phyloP scores from a whole-genome alignment of 257 asterid species.

The Solanum arcanum region DNA sequence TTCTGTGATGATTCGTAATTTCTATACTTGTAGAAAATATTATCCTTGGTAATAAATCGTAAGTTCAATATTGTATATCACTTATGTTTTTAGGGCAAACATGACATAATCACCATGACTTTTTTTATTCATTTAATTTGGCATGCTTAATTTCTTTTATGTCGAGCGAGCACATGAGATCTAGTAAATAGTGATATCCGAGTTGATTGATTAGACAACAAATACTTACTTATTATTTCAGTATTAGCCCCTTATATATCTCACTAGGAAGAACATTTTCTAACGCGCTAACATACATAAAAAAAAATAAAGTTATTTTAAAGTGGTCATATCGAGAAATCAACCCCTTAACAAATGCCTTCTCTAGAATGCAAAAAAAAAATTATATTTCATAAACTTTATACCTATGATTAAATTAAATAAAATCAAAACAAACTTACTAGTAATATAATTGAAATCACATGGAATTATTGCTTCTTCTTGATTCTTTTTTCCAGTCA shows the following conservation, averaged over 20 bases:
- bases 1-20: too few relatives aligned
- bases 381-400: not conserved
- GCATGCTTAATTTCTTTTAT: not conserved
- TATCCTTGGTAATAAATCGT: not conserved
- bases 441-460: conserved; percentile 72
- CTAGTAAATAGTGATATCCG: not conserved
- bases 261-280: not conserved
- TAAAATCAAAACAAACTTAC: conserved; percentile 21
- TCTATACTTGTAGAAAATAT: too few relatives aligned
- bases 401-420: not conserved
- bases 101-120: not conserved
- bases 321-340: not conserved
- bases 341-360: not conserved
- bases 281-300: not conserved
- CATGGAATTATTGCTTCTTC: conserved; percentile 76
- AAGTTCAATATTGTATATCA: not conserved
- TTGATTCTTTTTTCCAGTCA: conserved; percentile 12
- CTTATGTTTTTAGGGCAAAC: not conserved
- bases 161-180: fast-evolving
- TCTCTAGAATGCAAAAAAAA: not conserved
- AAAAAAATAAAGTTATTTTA: not conserved
- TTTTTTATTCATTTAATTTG: not conserved
- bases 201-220: not conserved
- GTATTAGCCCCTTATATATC: not conserved
- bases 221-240: not conserved